Evolutionary conservation across 768 basidiomycete species (phyloP), one percentile per base, ranked within the genome.

Genomic region (Mycena rosella): DNA sequence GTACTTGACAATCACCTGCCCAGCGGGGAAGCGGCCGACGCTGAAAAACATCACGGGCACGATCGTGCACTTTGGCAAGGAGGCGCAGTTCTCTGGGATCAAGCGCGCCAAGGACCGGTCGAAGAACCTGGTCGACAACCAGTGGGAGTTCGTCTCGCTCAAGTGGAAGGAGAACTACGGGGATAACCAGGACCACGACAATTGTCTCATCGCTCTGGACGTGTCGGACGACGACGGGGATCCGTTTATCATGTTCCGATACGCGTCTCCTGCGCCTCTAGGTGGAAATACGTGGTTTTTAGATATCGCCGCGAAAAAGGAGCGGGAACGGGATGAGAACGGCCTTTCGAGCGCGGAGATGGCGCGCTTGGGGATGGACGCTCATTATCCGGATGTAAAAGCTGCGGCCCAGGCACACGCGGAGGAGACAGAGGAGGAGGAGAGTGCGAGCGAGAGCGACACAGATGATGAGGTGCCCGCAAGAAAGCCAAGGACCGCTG

Each of bases 241-340:
- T 17, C 70, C 70, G 47, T 68, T 71, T 27, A 55, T 71, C 22
- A 68, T 68, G 59, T 71, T 71, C 60, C 48, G 70, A 38, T 71
- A 47, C 34, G 70, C 63, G 62, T 64, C 63, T 11, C 65, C 69
- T 42, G 38, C 44, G n/a, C 48, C 22, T 29, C 15, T 24, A 22
- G 70, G 63, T 15, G 42, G 65, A 3, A 13, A 40, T 22, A 56
- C 47, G 45, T 68, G 61, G 70, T 71, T 61, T 52, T 40, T 68
- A 20, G 70, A 71, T n/a, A 53, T 67, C 20, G 70, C 70, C 11
- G 70, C 66, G 29, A 71, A 68, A 58, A 71, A 71, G 60, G 66
- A 67, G 42, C 55, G 63, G 40, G 36, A 48, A 11, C 32, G 30
- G 54, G 56, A 55, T 17, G 34, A 32, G 24, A 61, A 40, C 18